A percentile compares a stretch with the other conserved stretches of the same genome.
phyloP scores from a whole-genome alignment of 805 yeast genomes.

The Sugiyamaella valdiviana region DNA sequence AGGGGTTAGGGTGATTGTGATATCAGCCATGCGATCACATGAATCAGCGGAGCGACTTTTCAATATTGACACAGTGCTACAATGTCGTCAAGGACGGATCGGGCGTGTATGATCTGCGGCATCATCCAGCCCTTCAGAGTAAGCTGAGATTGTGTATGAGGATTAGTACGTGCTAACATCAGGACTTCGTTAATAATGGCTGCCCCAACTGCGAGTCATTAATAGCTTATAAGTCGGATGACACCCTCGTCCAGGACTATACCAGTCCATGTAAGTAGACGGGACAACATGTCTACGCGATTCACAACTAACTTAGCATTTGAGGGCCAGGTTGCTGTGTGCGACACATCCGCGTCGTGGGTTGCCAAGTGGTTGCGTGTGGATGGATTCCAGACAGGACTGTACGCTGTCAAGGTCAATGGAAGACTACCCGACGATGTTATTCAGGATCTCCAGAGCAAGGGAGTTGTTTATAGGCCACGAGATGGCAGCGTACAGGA shows the following conservation, averaged over 20 bases:
- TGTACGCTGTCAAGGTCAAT: conserved; percentile 84
- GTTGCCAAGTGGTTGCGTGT: conserved; percentile 90
- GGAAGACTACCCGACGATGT: conserved; percentile 90
- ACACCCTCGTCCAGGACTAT: conserved; percentile 78
- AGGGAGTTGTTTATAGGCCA: conserved; percentile 83
- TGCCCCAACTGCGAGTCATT: conserved; percentile 96
- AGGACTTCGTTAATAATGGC: conserved; percentile 72
- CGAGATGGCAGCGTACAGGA: conserved; percentile 70
- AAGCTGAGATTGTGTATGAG: conserved; percentile 21
- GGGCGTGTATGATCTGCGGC: conserved; percentile 98
- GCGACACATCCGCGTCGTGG: conserved; percentile 84
- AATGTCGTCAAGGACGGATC: conserved; percentile 55
- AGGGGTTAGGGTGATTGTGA: too few relatives aligned
- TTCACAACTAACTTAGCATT: conserved; percentile 40
- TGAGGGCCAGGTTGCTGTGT: conserved; percentile 89
- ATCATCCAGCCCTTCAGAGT: conserved; percentile 74
- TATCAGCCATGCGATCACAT: too few relatives aligned
- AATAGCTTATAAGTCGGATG: conserved; percentile 71
- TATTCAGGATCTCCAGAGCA: conserved; percentile 60
- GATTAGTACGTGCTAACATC: conserved; percentile 1
- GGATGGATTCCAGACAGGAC: conserved; percentile 79
- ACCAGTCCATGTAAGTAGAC: conserved; percentile 65
- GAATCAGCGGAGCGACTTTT: background rate
- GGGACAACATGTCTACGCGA: background rate
- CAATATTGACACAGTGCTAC: background rate